phyloP scores from a whole-genome alignment of 371 early-diverging fungal species.

The Rhizopus delemar region DNA sequence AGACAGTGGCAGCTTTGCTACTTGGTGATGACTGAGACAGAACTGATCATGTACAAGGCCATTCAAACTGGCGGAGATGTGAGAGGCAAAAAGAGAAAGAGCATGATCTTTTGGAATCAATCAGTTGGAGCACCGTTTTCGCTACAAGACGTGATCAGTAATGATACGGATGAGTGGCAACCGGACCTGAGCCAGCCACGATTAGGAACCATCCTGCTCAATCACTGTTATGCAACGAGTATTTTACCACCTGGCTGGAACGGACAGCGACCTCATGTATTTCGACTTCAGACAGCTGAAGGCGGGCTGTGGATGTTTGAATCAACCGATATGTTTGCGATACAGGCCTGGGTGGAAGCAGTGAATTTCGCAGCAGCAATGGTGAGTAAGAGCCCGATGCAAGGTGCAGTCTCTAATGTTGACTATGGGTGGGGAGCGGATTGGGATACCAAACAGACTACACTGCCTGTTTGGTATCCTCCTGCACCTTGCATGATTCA shows the following conservation, averaged over 20 bases:
- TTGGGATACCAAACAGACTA: constrained; percentile 3
- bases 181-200: constrained; percentile 12
- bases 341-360: constrained; percentile 30
- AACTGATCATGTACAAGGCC: constrained; percentile 28
- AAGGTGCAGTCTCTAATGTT: constrained; percentile 35
- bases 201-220: constrained; percentile 15
- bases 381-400: constrained; percentile 32
- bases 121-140: constrained; percentile 5
- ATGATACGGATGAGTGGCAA: constrained; percentile 16
- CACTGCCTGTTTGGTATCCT: constrained; percentile 30
- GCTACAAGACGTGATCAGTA: constrained; percentile 15
- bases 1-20: constrained; percentile 38
- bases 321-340: constrained; percentile 16
- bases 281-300: constrained; percentile 34
- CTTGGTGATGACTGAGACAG: constrained; percentile 24
- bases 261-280: constrained; percentile 27
- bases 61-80: background rate
- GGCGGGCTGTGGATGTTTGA: constrained; percentile 41
- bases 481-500: constrained; percentile 30
- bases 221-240: constrained; percentile 24
- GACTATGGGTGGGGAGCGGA: constrained; percentile 38
- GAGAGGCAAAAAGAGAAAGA: constrained; percentile 10
- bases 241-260: constrained; percentile 32
- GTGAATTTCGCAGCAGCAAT: constrained; percentile 31
- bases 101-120: constrained; percentile 18